A percentile compares a stretch with the other conserved stretches of the same genome.
Evolutionary conservation across 208 protist species (phyloP).

Genomic region (Acanthamoeba triangularis): DNA sequence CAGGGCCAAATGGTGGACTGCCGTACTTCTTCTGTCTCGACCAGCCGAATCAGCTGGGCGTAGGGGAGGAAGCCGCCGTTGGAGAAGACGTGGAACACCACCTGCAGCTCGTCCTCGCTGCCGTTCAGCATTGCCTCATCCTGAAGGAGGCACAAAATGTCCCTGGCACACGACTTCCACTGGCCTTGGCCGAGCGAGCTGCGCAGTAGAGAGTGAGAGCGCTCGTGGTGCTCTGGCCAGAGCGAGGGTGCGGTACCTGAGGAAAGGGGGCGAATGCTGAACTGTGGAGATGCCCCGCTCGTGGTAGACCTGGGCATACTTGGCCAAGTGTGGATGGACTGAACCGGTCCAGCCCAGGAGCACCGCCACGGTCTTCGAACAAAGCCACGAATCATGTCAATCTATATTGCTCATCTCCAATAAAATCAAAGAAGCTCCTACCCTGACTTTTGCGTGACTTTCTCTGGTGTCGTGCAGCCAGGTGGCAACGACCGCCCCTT

Average conservation of each 20-base stretch:
- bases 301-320: slow-evolving; percentile 3
- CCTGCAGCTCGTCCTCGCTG: not conserved
- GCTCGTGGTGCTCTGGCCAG: not conserved
- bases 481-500: not conserved
- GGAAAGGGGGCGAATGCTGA: not conserved
- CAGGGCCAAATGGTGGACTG: too few relatives aligned
- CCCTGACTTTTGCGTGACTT: not conserved
- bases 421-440: too few relatives aligned
- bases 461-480: not conserved
- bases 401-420: not conserved
- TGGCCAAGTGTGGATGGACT: not conserved
- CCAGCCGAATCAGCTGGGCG: not conserved
- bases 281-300: not conserved
- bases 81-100: not conserved
- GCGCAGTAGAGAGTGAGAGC: not conserved
- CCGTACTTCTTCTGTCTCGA: not conserved
- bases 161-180: not conserved
- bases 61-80: slow-evolving; percentile 4
- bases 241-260: not conserved
- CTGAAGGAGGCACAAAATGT: not conserved
- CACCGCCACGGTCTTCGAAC: not conserved
- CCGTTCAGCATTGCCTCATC: not conserved
- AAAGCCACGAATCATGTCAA: not conserved
- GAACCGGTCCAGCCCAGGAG: not conserved
- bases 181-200: not conserved